Conservation (phyloP, 2,329 filamentous ascomycete genomes). For the Penicillium glabrum region DNA sequence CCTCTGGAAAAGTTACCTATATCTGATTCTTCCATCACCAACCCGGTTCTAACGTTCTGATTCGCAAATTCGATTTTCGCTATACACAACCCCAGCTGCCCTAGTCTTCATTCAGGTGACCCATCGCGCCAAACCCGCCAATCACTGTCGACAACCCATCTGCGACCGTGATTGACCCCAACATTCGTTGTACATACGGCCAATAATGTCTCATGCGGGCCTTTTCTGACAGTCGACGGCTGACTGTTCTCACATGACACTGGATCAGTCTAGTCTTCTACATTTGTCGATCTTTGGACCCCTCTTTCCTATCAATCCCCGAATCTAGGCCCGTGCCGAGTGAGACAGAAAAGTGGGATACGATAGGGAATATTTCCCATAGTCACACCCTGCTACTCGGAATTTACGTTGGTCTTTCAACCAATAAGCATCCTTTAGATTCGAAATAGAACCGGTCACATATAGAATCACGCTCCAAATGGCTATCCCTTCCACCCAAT, state of each 20-base stretch:
- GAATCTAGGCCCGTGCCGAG: neutral
- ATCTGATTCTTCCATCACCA: neutral
- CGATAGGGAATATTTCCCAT: neutral
- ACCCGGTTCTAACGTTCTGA: neutral
- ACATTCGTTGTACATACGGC: conserved; percentile 13
- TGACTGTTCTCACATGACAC: conserved; percentile 1
- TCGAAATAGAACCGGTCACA: neutral
- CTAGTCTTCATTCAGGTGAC: conserved; percentile 1
- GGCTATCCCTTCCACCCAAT: neutral
- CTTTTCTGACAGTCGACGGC: conserved; percentile 5
- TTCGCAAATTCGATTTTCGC: neutral
- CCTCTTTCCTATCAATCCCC: neutral
- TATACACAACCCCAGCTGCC: neutral
- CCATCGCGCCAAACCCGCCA: conserved; percentile 19
- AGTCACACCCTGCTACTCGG: neutral
- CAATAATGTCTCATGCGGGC: conserved; percentile 14
- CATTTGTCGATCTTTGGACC: neutral
- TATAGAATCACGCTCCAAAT: neutral
- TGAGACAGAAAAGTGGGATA: neutral
- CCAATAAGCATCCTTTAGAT: neutral
- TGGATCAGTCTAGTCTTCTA: conserved; percentile 4
- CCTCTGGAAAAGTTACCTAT: neutral
- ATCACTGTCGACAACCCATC: conserved; percentile 11
- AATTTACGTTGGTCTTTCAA: neutral
- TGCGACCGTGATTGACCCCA: conserved; percentile 18